phyloP scores from a whole-genome alignment of 164 flowering plant species.

The Warburgia ugandensis region DNA sequence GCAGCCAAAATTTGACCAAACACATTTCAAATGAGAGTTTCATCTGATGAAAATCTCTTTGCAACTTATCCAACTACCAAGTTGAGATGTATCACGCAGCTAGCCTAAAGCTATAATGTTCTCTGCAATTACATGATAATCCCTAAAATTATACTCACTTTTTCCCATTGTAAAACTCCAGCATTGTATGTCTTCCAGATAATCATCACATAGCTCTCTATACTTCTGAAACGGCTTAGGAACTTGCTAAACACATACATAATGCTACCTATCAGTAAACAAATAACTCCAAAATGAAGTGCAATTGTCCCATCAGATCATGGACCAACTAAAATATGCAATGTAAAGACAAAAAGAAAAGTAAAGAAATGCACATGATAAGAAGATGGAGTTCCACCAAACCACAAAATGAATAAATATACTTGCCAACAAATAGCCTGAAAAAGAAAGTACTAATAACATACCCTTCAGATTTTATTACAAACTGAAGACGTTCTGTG shows the following conservation, averaged over 20 bases:
- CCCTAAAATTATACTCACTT: too few relatives aligned
- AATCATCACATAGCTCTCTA: not conserved
- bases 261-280: not conserved
- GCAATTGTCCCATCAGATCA: not conserved
- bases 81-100: too few relatives aligned
- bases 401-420: not conserved
- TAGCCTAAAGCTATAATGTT: too few relatives aligned
- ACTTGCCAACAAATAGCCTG: not conserved
- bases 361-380: not conserved
- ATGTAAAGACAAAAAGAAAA: not conserved
- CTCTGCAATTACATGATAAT: too few relatives aligned
- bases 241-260: not conserved
- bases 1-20: too few relatives aligned
- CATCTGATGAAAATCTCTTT: too few relatives aligned
- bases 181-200: too few relatives aligned
- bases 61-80: too few relatives aligned
- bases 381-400: not conserved
- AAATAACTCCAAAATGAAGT: too few relatives aligned
- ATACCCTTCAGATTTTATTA: constrained; percentile 73
- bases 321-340: not conserved
- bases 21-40: too few relatives aligned
- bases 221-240: not conserved
- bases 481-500: constrained; percentile 74
- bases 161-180: too few relatives aligned
- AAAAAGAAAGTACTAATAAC: constrained; percentile 9